phyloP scores from a whole-genome alignment of 2,329 filamentous ascomycete genomes.

The Lachnellula subtilissima region DNA sequence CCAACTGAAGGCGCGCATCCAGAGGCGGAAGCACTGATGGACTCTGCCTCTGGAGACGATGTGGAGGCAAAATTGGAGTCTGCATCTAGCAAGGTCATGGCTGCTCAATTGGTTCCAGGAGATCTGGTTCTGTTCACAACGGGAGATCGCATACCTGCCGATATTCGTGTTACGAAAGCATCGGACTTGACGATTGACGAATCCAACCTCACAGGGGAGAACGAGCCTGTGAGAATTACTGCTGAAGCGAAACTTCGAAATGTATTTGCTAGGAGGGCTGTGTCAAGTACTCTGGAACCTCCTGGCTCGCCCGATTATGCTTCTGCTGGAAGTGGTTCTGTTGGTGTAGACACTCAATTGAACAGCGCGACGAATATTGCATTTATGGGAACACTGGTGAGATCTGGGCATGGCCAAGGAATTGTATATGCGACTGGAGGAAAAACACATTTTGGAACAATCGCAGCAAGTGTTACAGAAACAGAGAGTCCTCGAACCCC shows the following conservation, averaged over 20 bases:
- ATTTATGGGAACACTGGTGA: conserved; percentile 95
- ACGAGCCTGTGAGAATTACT: conserved; percentile 81
- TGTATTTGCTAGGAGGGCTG: conserved; percentile 29
- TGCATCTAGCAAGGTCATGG: conserved; percentile 78
- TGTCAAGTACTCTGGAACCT: conserved; percentile 27
- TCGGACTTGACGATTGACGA: conserved; percentile 91
- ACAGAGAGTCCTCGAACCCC: conserved; percentile 95
- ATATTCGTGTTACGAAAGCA: conserved; percentile 88
- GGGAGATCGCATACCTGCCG: conserved; percentile 91
- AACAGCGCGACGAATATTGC: conserved; percentile 86
- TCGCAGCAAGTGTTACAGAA: conserved; percentile 87
- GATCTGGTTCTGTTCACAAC: conserved; percentile 93
- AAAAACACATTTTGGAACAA: conserved; percentile 91
- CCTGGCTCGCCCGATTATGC: conserved; percentile 54
- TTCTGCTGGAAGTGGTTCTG: conserved; percentile 52
- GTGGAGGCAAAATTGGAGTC: conserved; percentile 57
- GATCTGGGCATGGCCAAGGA: conserved; percentile 90
- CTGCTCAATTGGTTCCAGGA: conserved; percentile 81
- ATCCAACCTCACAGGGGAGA: conserved; percentile 94
- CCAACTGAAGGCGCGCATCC: conserved; percentile 28
- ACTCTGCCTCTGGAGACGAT: conserved; percentile 38
- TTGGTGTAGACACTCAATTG: conserved; percentile 60
- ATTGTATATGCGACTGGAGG: conserved; percentile 96
- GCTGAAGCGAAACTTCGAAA: conserved; percentile 51
- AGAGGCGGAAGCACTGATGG: conserved; percentile 24